A percentile compares a stretch with the other conserved stretches of the same genome.
Evolutionary conservation across 2,329 filamentous ascomycete species (phyloP).

Genomic region (Aspergillus sp.): DNA sequence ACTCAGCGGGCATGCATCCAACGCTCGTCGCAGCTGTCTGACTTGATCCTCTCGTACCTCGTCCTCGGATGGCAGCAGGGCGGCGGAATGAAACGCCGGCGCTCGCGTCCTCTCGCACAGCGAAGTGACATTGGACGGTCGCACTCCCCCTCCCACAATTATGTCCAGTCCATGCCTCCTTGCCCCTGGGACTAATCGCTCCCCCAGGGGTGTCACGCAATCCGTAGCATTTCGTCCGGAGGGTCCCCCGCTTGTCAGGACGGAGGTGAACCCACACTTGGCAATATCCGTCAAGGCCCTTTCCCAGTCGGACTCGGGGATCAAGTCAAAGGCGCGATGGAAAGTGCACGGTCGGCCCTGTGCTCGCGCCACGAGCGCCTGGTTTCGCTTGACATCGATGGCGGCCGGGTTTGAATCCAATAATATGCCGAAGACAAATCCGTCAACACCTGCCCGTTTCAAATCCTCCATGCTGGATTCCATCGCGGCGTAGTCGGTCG

Average conservation of each 20-base stretch:
- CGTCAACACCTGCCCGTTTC: conserved; percentile 38
- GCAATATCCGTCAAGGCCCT: conserved; percentile 36
- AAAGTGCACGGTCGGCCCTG: conserved; percentile 52
- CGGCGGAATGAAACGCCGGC: conserved; percentile 47
- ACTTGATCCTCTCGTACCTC: conserved; percentile 3
- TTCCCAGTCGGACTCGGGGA: conserved; percentile 25
- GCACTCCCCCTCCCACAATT: conserved; percentile 54
- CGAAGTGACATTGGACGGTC: conserved; percentile 42
- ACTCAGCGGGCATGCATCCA: not conserved
- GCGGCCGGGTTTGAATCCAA: not conserved
- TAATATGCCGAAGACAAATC: conserved; percentile 56
- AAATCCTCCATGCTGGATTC: conserved; percentile 38
- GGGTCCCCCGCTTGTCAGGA: conserved; percentile 51
- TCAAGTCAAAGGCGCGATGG: conserved; percentile 54
- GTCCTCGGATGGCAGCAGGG: conserved; percentile 18
- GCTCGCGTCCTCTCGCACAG: conserved; percentile 32
- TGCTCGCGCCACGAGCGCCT: conserved; percentile 44
- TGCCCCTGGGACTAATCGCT: conserved; percentile 19
- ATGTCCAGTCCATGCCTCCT: conserved; percentile 33
- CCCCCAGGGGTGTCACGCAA: conserved; percentile 34
- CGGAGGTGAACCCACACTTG: conserved; percentile 44
- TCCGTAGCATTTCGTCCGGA: conserved; percentile 35
- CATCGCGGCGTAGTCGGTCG: conserved; percentile 47
- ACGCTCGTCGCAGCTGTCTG: not conserved
- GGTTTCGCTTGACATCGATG: conserved; percentile 45